Percentiles rank a stretch among this genome's conserved stretches.
Conservation (phyloP, 108 stramenopile genomes). For the Asterionellopsis glacialis region DNA sequence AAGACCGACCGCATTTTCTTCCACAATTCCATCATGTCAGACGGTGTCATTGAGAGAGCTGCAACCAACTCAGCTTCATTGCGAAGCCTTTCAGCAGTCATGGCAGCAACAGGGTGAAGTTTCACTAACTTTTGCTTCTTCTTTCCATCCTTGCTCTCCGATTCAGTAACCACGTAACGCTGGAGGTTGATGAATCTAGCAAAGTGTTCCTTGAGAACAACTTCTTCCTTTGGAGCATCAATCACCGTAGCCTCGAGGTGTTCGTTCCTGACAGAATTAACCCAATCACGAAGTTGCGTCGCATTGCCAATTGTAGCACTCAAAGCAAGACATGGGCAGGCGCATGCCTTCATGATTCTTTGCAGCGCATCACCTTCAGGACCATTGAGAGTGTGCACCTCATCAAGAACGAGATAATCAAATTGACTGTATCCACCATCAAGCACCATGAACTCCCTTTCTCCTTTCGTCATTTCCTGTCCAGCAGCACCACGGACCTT, state of each 20-base stretch:
- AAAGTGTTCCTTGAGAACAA: slow-evolving; percentile 84
- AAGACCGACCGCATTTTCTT: slow-evolving; percentile 79
- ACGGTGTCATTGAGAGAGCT: slow-evolving; percentile 91
- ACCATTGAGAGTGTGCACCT: slow-evolving; percentile 97
- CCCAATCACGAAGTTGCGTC: slow-evolving; percentile 89
- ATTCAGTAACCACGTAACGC: slow-evolving; percentile 85
- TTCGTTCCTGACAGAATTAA: slow-evolving; percentile 84
- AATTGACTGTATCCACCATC: slow-evolving; percentile 96
- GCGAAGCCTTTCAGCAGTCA: slow-evolving; percentile 85
- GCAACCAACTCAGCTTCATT: slow-evolving; percentile 69
- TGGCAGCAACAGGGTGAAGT: slow-evolving; percentile 94
- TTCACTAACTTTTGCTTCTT: slow-evolving; percentile 74
- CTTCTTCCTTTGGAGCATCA: slow-evolving; percentile 64
- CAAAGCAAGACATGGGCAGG: slow-evolving; percentile 95
- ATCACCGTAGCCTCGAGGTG: slow-evolving; percentile 71
- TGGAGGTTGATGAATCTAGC: slow-evolving; percentile 98
- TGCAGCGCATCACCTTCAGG: slow-evolving; percentile 98
- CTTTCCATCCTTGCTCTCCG: slow-evolving; percentile 82
- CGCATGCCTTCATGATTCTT: slow-evolving; percentile 90
- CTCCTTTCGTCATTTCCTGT: slow-evolving; percentile 90
- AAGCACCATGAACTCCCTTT: slow-evolving; percentile 92
- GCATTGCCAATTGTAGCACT: slow-evolving; percentile 99
- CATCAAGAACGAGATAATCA: slow-evolving; percentile 97
- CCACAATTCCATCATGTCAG: slow-evolving; percentile 94
- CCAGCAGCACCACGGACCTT: slow-evolving; percentile 95